Percentiles rank a stretch among this genome's conserved stretches.
Conservation (phyloP, 208 protist genomes). For the Trypanosoma boissoni region DNA sequence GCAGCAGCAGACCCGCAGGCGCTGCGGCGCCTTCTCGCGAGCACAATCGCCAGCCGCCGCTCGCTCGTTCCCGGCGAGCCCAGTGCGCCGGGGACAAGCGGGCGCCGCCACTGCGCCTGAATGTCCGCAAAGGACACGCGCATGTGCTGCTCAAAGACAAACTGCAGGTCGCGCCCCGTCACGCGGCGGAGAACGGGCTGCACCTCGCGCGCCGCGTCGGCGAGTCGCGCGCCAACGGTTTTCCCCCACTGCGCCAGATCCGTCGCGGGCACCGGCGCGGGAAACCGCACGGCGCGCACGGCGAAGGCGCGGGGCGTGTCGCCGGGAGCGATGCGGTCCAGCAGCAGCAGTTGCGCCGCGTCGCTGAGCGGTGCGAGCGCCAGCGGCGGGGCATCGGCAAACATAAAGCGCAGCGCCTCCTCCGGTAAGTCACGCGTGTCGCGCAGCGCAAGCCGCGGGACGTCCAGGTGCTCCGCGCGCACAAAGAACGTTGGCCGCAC, state of each 20-base stretch:
- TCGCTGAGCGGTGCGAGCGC: conserved; percentile 3
- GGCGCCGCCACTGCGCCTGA: not conserved
- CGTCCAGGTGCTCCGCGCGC: conserved; percentile 16
- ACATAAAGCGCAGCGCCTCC: conserved; percentile 12
- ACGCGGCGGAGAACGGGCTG: not conserved
- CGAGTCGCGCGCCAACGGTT: conserved; percentile 8
- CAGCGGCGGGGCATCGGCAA: not conserved
- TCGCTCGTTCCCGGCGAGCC: no score
- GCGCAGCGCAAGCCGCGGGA: no score
- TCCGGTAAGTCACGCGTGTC: no score
- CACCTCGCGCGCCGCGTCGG: conserved; percentile 6
- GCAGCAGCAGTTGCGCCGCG: conserved; percentile 6
- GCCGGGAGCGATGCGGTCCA: not conserved
- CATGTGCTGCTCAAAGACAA: conserved; percentile 24
- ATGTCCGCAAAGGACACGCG: not conserved
- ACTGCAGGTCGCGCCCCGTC: conserved; percentile 11
- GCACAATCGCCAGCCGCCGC: no score
- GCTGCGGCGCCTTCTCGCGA: no score
- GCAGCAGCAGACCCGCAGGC: no score
- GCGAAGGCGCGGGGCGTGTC: not conserved
- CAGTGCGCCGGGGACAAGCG: not conserved
- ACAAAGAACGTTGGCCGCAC: conserved; percentile 24
- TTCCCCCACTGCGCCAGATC: conserved; percentile 4
- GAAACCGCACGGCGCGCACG: conserved; percentile 15
- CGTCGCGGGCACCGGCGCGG: conserved; percentile 2